Evolutionary conservation across 495 filamentous ascomycete species (phyloP).

Genomic region (Penicillium soppii): DNA sequence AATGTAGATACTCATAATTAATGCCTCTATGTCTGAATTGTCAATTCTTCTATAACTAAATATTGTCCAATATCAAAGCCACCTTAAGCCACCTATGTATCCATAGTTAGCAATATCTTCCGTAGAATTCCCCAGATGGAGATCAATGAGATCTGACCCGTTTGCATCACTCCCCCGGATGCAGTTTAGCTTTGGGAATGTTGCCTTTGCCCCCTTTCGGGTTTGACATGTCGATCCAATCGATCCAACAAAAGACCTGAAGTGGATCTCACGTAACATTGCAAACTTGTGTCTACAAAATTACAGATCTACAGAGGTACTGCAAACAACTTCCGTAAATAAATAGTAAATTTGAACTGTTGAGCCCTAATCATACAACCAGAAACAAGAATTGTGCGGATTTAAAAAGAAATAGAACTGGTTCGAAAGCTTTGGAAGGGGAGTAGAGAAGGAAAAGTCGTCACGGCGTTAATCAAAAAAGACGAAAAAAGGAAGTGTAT

Average conservation of each 20-base stretch:
- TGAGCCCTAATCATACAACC: constrained; percentile 16
- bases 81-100: too few species aligned
- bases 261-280: constrained; percentile 22
- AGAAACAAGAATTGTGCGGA: constrained; percentile 1
- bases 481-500: neutral
- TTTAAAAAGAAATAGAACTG: constrained; percentile 2
- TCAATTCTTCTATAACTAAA: neutral
- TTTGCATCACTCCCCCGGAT: constrained; percentile 40
- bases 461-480: constrained; percentile 23
- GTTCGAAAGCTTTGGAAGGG: constrained; percentile 2
- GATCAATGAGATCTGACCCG: constrained; percentile 3
- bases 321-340: constrained; percentile 28
- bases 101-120: too few species aligned
- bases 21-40: neutral
- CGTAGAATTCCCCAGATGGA: neutral
- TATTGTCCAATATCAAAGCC: too few species aligned
- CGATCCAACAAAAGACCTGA: too few species aligned
- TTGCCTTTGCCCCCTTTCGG: constrained; percentile 23
- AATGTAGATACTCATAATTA: neutral
- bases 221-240: constrained; percentile 27
- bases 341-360: constrained; percentile 11
- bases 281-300: neutral
- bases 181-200: constrained; percentile 35
- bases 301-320: neutral
- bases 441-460: constrained; percentile 20